These are phyloP conservation scores for Aureobasidium sp. DNA, from an alignment of 2,329 filamentous ascomycete genomes.

Conservation along the genomic window DNA sequence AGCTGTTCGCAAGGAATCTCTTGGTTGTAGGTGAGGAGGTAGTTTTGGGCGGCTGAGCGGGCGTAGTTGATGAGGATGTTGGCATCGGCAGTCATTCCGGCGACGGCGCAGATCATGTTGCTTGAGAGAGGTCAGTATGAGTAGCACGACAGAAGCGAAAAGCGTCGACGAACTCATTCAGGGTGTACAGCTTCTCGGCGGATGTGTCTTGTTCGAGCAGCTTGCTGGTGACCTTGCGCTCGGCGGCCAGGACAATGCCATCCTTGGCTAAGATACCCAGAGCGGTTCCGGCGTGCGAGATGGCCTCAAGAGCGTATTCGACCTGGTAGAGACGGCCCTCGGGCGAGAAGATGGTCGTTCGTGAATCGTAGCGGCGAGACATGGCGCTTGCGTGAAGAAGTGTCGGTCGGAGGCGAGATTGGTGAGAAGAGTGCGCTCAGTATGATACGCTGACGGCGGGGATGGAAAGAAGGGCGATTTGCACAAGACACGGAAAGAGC, in stretches of 20 bases:
- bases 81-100: slow-evolving; percentile 97
- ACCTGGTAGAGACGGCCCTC: slow-evolving; percentile 98
- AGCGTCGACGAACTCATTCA: slow-evolving; percentile 71
- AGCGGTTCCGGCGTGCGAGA: slow-evolving; percentile 94
- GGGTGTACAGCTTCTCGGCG: slow-evolving; percentile 98
- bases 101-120: slow-evolving; percentile 99
- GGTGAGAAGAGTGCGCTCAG: not conserved
- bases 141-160: not conserved
- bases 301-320: slow-evolving; percentile 97
- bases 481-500: not conserved
- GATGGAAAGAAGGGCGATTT: not conserved
- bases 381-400: not conserved
- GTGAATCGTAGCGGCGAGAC: slow-evolving; percentile 12
- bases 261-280: slow-evolving; percentile 95
- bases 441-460: not conserved
- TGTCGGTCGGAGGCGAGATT: not conserved
- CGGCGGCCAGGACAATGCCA: slow-evolving; percentile 94
- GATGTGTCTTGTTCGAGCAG: slow-evolving; percentile 98
- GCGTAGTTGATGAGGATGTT: slow-evolving; percentile 99
- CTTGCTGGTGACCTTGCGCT: slow-evolving; percentile 99
- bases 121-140: slow-evolving; percentile 40
- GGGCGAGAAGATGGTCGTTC: slow-evolving; percentile 97
- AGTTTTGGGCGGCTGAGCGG: slow-evolving; percentile 90
- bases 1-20: slow-evolving; percentile 99
- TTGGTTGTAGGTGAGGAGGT: slow-evolving; percentile 99